Base-by-base conservation (phyloP, 2,329 filamentous ascomycete species). In the Trichoderma pleuroti region DNA sequence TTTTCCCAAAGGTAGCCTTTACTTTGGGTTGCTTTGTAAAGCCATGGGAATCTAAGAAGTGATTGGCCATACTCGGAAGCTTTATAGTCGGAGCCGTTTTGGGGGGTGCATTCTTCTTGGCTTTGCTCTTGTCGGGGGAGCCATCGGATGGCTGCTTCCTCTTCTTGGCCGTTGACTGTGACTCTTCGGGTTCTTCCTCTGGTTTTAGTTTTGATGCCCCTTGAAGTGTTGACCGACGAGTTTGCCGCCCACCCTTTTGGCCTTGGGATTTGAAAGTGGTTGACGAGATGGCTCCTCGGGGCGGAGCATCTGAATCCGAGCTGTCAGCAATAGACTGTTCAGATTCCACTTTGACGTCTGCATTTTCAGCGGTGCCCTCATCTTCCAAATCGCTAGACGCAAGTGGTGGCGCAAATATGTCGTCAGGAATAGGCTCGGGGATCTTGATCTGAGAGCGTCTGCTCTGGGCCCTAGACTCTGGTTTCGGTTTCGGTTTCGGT, bases 221-320 rank as follows among this genome's bases (percentile, higher is more conserved):
- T 28, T 21, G 67, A 11, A 16, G 11, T 62, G 14, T 54, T 28
- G 57, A 46, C 18, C 28, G 65, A n/a, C 66, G 65, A 42, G n/a
- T 32, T 46, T 21, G 42, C 18, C 54, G 28, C 32, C 30, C 60
- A 39, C 66, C 49, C 2, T 24, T 30, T 16, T 64, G 56, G n/a
- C 54, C 39, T n/a, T 70, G 30, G 24, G 59, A 36, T 3, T 56
- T 28, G 56, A 84, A 84, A 14, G 36, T 70, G n/a, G 80, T 82
- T 10, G 72, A 73, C 46, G 73, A 76, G 30, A 84, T 83, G 65
- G 77, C 72, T 18, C 74, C 79, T 5, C 74, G 72, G n/a, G 71
- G 70, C 36, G 70, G 72, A 30, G 69, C 70, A 26, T 79, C 75
- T 36, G 79, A 75, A 26, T 74, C 76, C 3, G 78, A 80, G 62